Evolutionary conservation across 2,329 filamentous ascomycete species (phyloP).

Genomic region (Aureobasidium sp.): DNA sequence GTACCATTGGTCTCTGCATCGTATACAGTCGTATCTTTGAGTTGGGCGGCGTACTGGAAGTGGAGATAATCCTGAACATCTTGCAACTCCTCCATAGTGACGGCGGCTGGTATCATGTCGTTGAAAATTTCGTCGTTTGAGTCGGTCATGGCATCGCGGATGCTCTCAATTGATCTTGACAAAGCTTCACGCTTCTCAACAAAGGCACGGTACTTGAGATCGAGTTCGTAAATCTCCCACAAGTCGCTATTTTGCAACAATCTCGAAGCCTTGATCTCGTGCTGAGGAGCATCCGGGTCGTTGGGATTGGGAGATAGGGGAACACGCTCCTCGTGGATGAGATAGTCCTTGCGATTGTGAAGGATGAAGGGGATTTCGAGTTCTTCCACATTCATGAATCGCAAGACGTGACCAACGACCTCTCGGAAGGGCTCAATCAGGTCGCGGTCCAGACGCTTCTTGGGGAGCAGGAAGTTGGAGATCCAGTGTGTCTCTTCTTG

Average conservation of each 20-base stretch:
- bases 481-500: slow-evolving; percentile 91
- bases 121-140: slow-evolving; percentile 69
- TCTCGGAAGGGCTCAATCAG: slow-evolving; percentile 76
- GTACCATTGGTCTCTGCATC: slow-evolving; percentile 54
- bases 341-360: slow-evolving; percentile 94
- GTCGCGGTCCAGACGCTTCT: slow-evolving; percentile 63
- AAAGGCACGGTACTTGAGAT: slow-evolving; percentile 89
- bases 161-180: slow-evolving; percentile 57
- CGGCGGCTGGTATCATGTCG: slow-evolving; percentile 69
- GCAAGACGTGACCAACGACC: slow-evolving; percentile 82
- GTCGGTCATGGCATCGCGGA: slow-evolving; percentile 32
- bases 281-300: slow-evolving; percentile 63
- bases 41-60: slow-evolving; percentile 78
- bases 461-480: slow-evolving; percentile 77
- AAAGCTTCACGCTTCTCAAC: slow-evolving; percentile 86
- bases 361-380: slow-evolving; percentile 97
- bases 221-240: slow-evolving; percentile 90
- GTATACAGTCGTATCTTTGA: slow-evolving; percentile 68
- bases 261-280: slow-evolving; percentile 71
- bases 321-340: slow-evolving; percentile 79
- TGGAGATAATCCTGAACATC: slow-evolving; percentile 95
- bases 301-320: slow-evolving; percentile 52
- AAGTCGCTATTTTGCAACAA: slow-evolving; percentile 86
- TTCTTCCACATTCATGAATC: slow-evolving; percentile 90
- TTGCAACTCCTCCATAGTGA: slow-evolving; percentile 89